A percentile compares a stretch with the other conserved stretches of the same genome.
Evolutionary conservation across 768 basidiomycete genomes (phyloP).

Genomic region (Termitomyces sp.): DNA sequence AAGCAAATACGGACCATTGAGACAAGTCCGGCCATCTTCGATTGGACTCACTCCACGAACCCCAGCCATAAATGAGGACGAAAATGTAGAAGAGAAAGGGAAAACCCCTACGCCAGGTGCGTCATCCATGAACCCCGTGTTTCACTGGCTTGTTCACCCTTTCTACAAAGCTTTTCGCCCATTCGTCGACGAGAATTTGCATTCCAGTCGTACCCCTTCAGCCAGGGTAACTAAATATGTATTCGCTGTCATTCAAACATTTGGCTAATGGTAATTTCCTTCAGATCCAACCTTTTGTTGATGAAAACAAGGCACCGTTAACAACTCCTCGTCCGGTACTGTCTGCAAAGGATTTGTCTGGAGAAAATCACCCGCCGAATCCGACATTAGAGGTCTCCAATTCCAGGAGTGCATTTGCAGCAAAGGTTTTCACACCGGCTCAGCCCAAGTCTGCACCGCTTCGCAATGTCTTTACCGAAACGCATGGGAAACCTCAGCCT

Average conservation of each 20-base stretch:
- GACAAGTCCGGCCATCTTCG: slow-evolving; percentile 57
- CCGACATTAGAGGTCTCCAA: slow-evolving; percentile 27
- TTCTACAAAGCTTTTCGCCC: slow-evolving; percentile 51
- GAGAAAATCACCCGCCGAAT: slow-evolving; percentile 14
- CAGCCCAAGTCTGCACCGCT: slow-evolving; percentile 36
- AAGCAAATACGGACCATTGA: slow-evolving; percentile 69
- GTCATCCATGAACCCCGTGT: slow-evolving; percentile 5
- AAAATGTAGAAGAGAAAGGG: slow-evolving; percentile 21
- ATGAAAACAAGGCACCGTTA: slow-evolving; percentile 40
- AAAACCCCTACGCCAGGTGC: slow-evolving; percentile 33
- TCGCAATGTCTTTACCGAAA: slow-evolving; percentile 39
- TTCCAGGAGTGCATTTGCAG: slow-evolving; percentile 38
- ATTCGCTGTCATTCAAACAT: slow-evolving; percentile 8
- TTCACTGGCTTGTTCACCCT: slow-evolving; percentile 11
- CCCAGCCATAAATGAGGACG: slow-evolving; percentile 27
- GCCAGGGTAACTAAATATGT: slow-evolving; percentile 28
- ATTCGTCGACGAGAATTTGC: slow-evolving; percentile 58
- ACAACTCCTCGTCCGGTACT: slow-evolving; percentile 37
- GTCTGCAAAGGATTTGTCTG: slow-evolving; percentile 38
- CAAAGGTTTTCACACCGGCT: slow-evolving; percentile 63
- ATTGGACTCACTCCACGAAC: slow-evolving; percentile 31
- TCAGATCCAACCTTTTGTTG: slow-evolving; percentile 66
- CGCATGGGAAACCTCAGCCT: slow-evolving; percentile 34
- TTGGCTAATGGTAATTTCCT: neutral
- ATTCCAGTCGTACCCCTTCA: slow-evolving; percentile 36